A percentile compares a stretch with the other conserved stretches of the same genome.
phyloP scores from a whole-genome alignment of 2,329 filamentous ascomycete species.

The Gaeumannomyces tritici region DNA sequence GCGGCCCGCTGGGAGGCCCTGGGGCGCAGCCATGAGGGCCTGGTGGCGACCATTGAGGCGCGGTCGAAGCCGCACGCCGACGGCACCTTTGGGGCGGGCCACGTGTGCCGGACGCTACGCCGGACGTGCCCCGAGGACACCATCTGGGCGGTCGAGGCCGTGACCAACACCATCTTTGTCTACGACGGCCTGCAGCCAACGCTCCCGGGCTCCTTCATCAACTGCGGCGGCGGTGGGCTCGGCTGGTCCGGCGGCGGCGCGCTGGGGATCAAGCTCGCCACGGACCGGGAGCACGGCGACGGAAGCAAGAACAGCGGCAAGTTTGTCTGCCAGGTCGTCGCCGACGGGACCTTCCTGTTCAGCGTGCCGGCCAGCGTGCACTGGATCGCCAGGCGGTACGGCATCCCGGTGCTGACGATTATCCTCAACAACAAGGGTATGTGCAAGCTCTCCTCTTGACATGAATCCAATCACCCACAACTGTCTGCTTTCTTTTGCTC shows the following conservation, averaged over 20 bases:
- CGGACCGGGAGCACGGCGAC: conserved; percentile 27
- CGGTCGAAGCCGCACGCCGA: conserved; percentile 48
- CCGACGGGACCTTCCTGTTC: conserved; percentile 39
- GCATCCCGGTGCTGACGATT: conserved; percentile 36
- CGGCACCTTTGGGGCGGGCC: conserved; percentile 48
- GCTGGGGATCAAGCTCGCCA: conserved; percentile 38
- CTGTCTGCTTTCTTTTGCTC: neutral
- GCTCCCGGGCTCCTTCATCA: conserved; percentile 39
- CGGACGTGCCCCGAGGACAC: conserved; percentile 36
- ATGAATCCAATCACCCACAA: neutral
- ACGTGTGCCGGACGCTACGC: conserved; percentile 26
- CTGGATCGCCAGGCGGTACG: conserved; percentile 37
- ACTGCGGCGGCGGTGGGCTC: conserved; percentile 42
- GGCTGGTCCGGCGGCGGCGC: conserved; percentile 44
- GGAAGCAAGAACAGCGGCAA: conserved; percentile 31
- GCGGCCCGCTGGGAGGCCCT: conserved; percentile 42
- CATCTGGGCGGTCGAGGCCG: conserved; percentile 66
- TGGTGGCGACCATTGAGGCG: conserved; percentile 49
- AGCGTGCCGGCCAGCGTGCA: conserved; percentile 36
- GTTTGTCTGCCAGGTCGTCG: conserved; percentile 38
- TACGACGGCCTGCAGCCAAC: conserved; percentile 59
- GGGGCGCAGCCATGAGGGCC: conserved; percentile 45
- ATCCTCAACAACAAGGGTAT: conserved; percentile 41
- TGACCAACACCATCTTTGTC: conserved; percentile 58
- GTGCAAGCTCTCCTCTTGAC: conserved; percentile 8